phyloP scores from a whole-genome alignment of 768 basidiomycete species.

The Suillus weaverae region DNA sequence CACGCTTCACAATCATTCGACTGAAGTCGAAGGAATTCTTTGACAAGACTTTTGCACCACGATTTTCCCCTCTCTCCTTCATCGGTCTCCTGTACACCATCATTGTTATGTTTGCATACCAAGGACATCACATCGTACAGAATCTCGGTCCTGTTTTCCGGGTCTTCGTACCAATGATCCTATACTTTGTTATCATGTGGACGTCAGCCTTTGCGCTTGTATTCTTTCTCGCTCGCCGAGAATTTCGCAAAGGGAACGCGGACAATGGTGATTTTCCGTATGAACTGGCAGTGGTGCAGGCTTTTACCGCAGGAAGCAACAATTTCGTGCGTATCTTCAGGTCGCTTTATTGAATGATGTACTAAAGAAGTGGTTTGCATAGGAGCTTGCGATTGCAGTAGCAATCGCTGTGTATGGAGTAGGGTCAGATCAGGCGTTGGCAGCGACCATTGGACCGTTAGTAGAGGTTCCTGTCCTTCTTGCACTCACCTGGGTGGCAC shows the following conservation, averaged over 20 bases:
- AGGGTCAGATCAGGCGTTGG: slow-evolving; percentile 75
- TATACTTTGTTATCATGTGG: slow-evolving; percentile 84
- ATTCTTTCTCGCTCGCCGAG: slow-evolving; percentile 44
- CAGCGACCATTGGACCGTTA: slow-evolving; percentile 78
- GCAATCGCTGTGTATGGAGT: slow-evolving; percentile 78
- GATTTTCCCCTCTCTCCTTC: slow-evolving; percentile 68
- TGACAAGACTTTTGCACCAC: slow-evolving; percentile 59
- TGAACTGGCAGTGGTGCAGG: slow-evolving; percentile 73
- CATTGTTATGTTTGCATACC: slow-evolving; percentile 71
- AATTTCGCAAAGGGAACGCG: slow-evolving; percentile 17
- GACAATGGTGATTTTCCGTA: slow-evolving; percentile 43
- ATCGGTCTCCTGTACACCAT: slow-evolving; percentile 82
- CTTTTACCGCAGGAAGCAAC: slow-evolving; percentile 79
- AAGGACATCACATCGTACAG: slow-evolving; percentile 67
- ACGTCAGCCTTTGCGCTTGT: slow-evolving; percentile 56
- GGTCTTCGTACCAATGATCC: slow-evolving; percentile 74
- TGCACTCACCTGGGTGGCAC: slow-evolving; percentile 63
- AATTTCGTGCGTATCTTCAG: slow-evolving; percentile 56
- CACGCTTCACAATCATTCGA: slow-evolving; percentile 54
- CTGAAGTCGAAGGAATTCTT: slow-evolving; percentile 49
- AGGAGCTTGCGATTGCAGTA: slow-evolving; percentile 85
- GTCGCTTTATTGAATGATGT: too few relatives aligned
- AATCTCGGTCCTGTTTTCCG: slow-evolving; percentile 79
- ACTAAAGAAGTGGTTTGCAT: slow-evolving; percentile 1
- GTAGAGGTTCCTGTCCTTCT: slow-evolving; percentile 80